Conservation (phyloP, 352 stramenopile genomes). For the Phytophthora meadii region DNA sequence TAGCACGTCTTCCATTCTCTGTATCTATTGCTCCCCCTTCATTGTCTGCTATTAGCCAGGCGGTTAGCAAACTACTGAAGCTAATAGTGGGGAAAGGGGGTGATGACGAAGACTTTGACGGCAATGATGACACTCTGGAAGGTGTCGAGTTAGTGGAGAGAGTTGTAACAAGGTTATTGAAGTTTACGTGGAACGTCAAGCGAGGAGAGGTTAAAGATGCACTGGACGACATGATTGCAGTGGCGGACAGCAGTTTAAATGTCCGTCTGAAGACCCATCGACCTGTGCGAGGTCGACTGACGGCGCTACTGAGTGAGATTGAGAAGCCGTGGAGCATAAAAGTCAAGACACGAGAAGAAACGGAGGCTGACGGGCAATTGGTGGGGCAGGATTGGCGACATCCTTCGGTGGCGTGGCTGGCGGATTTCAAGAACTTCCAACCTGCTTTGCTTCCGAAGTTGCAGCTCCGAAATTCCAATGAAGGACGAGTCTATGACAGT, state of each 20-base stretch:
- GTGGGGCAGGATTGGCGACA: slow-evolving; percentile 55
- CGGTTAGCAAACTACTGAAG: slow-evolving; percentile 37
- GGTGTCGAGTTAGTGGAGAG: slow-evolving; percentile 52
- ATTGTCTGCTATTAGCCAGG: slow-evolving; percentile 38
- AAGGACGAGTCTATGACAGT: slow-evolving; percentile 71
- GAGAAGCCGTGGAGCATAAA: slow-evolving; percentile 81
- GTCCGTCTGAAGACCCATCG: slow-evolving; percentile 58
- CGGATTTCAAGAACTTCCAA: slow-evolving; percentile 76
- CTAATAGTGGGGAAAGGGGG: slow-evolving; percentile 11
- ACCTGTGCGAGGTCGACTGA: slow-evolving; percentile 48
- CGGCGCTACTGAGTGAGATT: slow-evolving; percentile 60
- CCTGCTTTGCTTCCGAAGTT: slow-evolving; percentile 72
- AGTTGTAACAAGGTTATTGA: slow-evolving; percentile 52
- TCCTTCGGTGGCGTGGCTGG: slow-evolving; percentile 77
- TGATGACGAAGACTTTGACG: slow-evolving; percentile 36
- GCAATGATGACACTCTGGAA: slow-evolving; percentile 47
- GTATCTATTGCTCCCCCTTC: slow-evolving; percentile 39
- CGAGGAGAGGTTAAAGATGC: slow-evolving; percentile 59
- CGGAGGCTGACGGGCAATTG: neutral
- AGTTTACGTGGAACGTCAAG: slow-evolving; percentile 77
- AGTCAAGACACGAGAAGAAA: slow-evolving; percentile 21
- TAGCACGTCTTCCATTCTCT: slow-evolving; percentile 61
- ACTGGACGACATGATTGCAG: slow-evolving; percentile 65
- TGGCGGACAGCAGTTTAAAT: slow-evolving; percentile 53
- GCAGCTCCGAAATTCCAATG: slow-evolving; percentile 49